Evolutionary conservation across 805 yeast species (phyloP).

Genomic region (Cyberlindnera sargentensis): DNA sequence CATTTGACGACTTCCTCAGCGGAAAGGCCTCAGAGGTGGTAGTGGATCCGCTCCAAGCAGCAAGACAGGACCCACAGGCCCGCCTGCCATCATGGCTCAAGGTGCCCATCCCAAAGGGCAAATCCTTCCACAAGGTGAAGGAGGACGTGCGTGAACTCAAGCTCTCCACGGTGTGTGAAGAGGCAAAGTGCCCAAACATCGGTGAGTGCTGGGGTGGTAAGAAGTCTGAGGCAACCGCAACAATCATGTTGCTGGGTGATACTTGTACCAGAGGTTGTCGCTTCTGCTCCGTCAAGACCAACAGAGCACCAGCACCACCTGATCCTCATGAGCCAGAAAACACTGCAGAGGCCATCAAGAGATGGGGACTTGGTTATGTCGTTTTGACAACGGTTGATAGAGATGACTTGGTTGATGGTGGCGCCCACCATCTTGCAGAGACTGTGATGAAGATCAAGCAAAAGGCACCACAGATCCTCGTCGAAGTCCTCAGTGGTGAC

Average conservation of each 20-base stretch:
- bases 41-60: slow-evolving; percentile 72
- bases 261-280: slow-evolving; percentile 99
- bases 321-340: slow-evolving; percentile 97
- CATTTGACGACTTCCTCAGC: slow-evolving; percentile 82
- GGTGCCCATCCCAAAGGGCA: slow-evolving; percentile 95
- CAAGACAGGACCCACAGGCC: slow-evolving; percentile 58
- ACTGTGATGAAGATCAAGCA: slow-evolving; percentile 79
- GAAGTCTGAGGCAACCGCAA: slow-evolving; percentile 89
- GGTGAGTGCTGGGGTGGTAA: slow-evolving; percentile 99
- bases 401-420: slow-evolving; percentile 92
- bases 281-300: slow-evolving; percentile 94
- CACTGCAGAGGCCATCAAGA: slow-evolving; percentile 92
- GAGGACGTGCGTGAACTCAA: slow-evolving; percentile 83
- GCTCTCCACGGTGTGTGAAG: slow-evolving; percentile 95
- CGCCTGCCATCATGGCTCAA: slow-evolving; percentile 91
- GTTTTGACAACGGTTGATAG: slow-evolving; percentile 96
- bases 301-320: slow-evolving; percentile 76
- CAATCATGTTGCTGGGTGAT: slow-evolving; percentile 97
- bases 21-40: slow-evolving; percentile 66
- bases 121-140: slow-evolving; percentile 71
- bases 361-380: slow-evolving; percentile 98
- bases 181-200: slow-evolving; percentile 98
- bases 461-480: slow-evolving; percentile 85
- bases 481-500: slow-evolving; percentile 93
- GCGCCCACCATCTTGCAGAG: slow-evolving; percentile 82